phyloP scores from a whole-genome alignment of 2,329 filamentous ascomycete genomes.

The Colletotrichum endophyticum region DNA sequence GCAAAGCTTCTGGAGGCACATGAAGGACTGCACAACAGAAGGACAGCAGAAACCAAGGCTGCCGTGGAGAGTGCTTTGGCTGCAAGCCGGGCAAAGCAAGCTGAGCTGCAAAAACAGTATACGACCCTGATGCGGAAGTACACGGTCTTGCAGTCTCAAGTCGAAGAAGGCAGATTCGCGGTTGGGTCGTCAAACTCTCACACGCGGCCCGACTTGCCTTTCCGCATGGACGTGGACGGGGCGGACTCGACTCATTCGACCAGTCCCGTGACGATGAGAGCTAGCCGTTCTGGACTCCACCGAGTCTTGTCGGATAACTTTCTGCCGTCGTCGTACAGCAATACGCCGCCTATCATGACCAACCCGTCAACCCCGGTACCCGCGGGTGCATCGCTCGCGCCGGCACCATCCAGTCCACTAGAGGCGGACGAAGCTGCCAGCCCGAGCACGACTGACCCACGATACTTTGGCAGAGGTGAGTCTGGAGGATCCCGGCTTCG shows the following conservation, averaged over 20 bases:
- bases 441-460: slow-evolving; percentile 35
- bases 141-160: slow-evolving; percentile 50
- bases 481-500: slow-evolving; percentile 16
- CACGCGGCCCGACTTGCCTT: slow-evolving; percentile 12
- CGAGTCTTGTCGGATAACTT: slow-evolving; percentile 49
- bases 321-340: slow-evolving; percentile 44
- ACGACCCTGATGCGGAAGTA: slow-evolving; percentile 56
- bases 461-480: slow-evolving; percentile 53
- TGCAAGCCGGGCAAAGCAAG: slow-evolving; percentile 57
- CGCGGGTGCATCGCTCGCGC: slow-evolving; percentile 37
- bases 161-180: slow-evolving; percentile 19
- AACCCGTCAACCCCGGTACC: slow-evolving; percentile 31
- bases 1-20: slow-evolving; percentile 46
- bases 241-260: slow-evolving; percentile 29
- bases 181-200: slow-evolving; percentile 20
- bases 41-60: slow-evolving; percentile 32
- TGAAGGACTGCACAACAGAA: slow-evolving; percentile 29
- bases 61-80: slow-evolving; percentile 51
- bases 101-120: slow-evolving; percentile 59
- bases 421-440: slow-evolving; percentile 33
- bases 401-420: slow-evolving; percentile 37
- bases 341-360: slow-evolving; percentile 45
- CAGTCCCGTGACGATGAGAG: slow-evolving; percentile 41
- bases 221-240: slow-evolving; percentile 23
- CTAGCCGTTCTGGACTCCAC: slow-evolving; percentile 32